phyloP scores from a whole-genome alignment of 2,329 filamentous ascomycete species.

The Lasiodiplodia gonubiensis region DNA sequence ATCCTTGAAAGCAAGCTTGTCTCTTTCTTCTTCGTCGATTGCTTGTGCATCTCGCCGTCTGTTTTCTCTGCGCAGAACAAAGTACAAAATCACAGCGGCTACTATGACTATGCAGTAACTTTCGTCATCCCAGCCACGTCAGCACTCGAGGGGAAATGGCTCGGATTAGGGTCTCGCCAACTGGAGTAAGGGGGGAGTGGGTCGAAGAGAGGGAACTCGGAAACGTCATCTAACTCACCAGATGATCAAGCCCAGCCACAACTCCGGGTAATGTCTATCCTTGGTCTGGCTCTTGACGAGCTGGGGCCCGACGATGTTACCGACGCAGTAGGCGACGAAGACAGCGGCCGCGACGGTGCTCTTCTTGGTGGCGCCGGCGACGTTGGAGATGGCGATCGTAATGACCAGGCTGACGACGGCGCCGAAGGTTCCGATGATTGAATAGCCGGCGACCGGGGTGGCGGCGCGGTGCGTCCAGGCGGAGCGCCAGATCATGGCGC shows the following conservation, averaged over 20 bases:
- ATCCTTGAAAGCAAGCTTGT: slow-evolving; percentile 69
- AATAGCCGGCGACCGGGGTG: slow-evolving; percentile 72
- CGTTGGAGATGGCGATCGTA: slow-evolving; percentile 67
- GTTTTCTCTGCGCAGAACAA: slow-evolving; percentile 66
- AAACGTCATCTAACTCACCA: slow-evolving; percentile 50
- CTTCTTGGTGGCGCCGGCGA: slow-evolving; percentile 81
- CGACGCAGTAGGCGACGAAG: slow-evolving; percentile 20
- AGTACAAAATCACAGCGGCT: slow-evolving; percentile 61
- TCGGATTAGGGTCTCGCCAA: slow-evolving; percentile 27
- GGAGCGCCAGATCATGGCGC: slow-evolving; percentile 74
- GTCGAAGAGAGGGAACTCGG: background rate
- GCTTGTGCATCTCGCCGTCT: slow-evolving; percentile 54
- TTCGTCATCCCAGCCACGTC: background rate
- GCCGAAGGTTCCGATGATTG: slow-evolving; percentile 74
- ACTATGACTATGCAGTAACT: slow-evolving; percentile 73
- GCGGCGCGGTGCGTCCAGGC: slow-evolving; percentile 67
- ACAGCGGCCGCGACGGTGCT: slow-evolving; percentile 75
- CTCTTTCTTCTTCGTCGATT: slow-evolving; percentile 65
- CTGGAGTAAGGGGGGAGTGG: background rate
- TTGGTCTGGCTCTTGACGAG: slow-evolving; percentile 62
- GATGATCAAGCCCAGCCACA: slow-evolving; percentile 73
- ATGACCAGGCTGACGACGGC: slow-evolving; percentile 70
- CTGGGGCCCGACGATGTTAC: slow-evolving; percentile 20
- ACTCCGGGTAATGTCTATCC: slow-evolving; percentile 68
- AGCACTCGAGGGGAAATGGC: background rate